Percentiles rank a stretch among this genome's conserved stretches.
These are phyloP conservation scores for Otatea glauca DNA, from an alignment of 176 grass and related monocot species.

Conservation along the genomic window DNA sequence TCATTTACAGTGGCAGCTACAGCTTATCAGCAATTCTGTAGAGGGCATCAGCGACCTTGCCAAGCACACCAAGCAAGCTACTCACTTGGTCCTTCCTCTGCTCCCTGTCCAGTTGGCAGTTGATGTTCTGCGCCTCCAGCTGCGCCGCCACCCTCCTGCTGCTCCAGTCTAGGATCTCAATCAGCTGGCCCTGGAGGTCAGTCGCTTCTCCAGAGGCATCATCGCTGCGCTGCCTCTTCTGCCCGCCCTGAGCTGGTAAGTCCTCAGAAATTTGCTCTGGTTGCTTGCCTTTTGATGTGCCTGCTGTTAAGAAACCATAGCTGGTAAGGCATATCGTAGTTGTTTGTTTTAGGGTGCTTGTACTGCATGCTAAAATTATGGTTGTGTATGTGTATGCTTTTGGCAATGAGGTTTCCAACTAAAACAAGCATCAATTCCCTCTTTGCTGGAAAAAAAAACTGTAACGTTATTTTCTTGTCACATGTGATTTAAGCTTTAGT, in stretches of 20 bases:
- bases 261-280: constrained; percentile 42
- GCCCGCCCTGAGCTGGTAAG: constrained; percentile 43
- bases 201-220: constrained; percentile 7
- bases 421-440: background rate
- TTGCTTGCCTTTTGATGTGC: constrained; percentile 70
- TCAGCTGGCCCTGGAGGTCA: constrained; percentile 52
- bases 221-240: constrained; percentile 65
- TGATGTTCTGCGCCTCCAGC: constrained; percentile 80
- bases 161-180: constrained; percentile 77
- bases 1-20: constrained; percentile 46
- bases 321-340: constrained; percentile 20
- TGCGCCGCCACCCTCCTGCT: constrained; percentile 63
- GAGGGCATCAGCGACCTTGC: constrained; percentile 90
- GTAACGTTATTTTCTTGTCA: constrained; percentile 9
- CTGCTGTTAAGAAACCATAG: constrained; percentile 51
- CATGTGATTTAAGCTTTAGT: background rate
- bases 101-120: constrained; percentile 89
- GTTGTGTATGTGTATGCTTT: background rate
- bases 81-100: constrained; percentile 82
- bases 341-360: background rate
- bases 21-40: constrained; percentile 94
- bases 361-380: background rate
- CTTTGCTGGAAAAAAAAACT: background rate
- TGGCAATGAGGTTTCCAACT: background rate
- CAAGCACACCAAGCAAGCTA: constrained; percentile 74